Evolutionary conservation across 345 rosid species (phyloP).

Genomic region (Eucalyptus regnans): DNA sequence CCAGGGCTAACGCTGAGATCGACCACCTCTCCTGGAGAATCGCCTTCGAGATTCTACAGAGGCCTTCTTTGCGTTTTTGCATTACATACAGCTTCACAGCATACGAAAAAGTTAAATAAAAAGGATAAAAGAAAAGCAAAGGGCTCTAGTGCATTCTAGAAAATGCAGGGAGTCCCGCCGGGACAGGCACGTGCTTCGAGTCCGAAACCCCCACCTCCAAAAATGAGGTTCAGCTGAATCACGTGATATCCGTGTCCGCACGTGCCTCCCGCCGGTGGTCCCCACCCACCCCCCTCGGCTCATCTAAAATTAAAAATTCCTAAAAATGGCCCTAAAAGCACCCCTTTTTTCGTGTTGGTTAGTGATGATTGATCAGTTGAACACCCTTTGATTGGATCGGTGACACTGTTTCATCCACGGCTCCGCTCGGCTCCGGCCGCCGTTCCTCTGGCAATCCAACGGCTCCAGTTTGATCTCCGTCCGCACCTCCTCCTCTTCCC

Average conservation of each 20-base stretch:
- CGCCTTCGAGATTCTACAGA: not conserved
- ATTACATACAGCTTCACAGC: not conserved
- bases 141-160: not conserved
- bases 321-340: not conserved
- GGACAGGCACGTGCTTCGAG: too few species aligned
- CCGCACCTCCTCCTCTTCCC: not conserved
- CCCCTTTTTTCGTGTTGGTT: not conserved
- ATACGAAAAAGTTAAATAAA: not conserved
- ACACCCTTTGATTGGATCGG: conserved; percentile 1
- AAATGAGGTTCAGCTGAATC: not conserved
- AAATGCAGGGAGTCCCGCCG: too few species aligned
- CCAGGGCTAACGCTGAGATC: not conserved
- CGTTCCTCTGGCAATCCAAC: not conserved
- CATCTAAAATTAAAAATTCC: not conserved
- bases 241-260: not conserved
- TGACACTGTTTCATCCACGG: not conserved
- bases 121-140: not conserved
- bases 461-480: not conserved
- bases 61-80: not conserved
- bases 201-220: too few species aligned
- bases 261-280: not conserved
- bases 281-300: not conserved
- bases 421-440: not conserved
- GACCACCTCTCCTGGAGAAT: not conserved
- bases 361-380: not conserved